Evolutionary conservation across 768 basidiomycete genomes (phyloP).

Genomic region (Xanthoconium stramineum): DNA sequence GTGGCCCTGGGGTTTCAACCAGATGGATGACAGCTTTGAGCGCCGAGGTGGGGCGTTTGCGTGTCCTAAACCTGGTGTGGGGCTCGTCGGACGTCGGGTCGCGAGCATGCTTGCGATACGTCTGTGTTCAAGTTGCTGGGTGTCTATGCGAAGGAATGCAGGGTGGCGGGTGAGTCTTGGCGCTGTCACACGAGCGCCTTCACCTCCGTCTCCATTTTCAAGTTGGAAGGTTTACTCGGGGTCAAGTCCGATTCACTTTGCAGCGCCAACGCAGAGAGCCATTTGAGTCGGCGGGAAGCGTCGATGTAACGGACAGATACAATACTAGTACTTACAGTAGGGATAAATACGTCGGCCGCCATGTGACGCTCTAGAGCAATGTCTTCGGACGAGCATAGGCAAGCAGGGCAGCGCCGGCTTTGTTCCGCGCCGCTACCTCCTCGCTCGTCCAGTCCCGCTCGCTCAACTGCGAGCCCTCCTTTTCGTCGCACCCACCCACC

Average conservation of each 20-base stretch:
- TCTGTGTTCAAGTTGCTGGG: slow-evolving; percentile 22
- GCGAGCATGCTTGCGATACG: slow-evolving; percentile 27
- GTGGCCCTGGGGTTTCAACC: neutral
- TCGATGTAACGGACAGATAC: too few species aligned
- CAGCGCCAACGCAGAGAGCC: neutral
- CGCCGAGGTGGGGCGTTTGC: neutral
- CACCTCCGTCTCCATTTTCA: neutral
- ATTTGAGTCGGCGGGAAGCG: slow-evolving; percentile 12
- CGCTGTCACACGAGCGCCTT: neutral
- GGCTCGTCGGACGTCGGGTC: slow-evolving; percentile 4
- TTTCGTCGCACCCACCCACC: too few species aligned
- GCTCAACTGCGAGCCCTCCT: too few species aligned
- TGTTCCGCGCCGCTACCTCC: too few species aligned
- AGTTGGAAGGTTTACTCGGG: slow-evolving; percentile 1
- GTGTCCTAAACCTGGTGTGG: neutral
- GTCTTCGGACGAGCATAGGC: too few species aligned
- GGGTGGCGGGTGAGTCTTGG: slow-evolving; percentile 8
- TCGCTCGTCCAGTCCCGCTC: too few species aligned
- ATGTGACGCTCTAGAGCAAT: too few species aligned
- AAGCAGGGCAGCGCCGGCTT: too few species aligned
- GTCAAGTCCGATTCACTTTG: neutral
- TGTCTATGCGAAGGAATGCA: slow-evolving; percentile 21
- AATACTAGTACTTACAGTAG: too few species aligned
- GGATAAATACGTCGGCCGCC: too few species aligned
- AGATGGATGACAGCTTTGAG: neutral